Evolutionary conservation across 805 yeast genomes (phyloP).

Genomic region (Myxozyma neotropica): DNA sequence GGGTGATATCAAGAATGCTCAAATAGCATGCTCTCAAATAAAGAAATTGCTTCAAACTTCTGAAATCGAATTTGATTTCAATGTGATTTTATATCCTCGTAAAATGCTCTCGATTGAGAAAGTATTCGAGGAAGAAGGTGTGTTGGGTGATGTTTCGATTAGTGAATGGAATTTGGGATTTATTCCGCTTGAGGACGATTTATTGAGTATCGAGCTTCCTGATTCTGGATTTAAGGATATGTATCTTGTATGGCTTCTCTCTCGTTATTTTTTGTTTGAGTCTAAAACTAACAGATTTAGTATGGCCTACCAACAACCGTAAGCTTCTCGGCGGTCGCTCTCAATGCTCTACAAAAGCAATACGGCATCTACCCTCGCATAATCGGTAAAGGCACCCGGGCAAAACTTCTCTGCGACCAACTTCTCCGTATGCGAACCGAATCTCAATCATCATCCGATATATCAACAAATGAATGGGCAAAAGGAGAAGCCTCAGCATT

Average conservation of each 20-base stretch:
- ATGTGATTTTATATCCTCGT: conserved; percentile 38
- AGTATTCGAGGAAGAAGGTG: conserved; percentile 43
- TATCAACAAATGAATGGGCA: conserved; percentile 35
- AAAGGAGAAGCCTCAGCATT: conserved; percentile 38
- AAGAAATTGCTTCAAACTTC: conserved; percentile 31
- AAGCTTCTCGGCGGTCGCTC: conserved; percentile 51
- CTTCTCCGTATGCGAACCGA: conserved; percentile 40
- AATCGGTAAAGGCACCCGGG: conserved; percentile 61
- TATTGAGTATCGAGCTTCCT: conserved; percentile 49
- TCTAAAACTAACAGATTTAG: conserved; percentile 36
- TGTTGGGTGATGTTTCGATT: conserved; percentile 49
- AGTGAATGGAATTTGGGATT: conserved; percentile 51
- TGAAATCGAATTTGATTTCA: conserved; percentile 34
- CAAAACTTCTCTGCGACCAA: conserved; percentile 53
- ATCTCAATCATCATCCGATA: conserved; percentile 18
- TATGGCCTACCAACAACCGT: conserved; percentile 42
- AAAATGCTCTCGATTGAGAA: conserved; percentile 37
- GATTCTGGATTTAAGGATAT: conserved; percentile 47
- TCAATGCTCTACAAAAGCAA: conserved; percentile 50
- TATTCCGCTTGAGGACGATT: conserved; percentile 47
- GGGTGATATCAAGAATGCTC: conserved; percentile 34
- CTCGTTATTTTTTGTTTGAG: background rate
- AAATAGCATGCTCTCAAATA: conserved; percentile 29
- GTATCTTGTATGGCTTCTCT: conserved; percentile 39
- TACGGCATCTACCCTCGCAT: conserved; percentile 56